phyloP scores from a whole-genome alignment of 108 stramenopile genomes.

The Aurantiochytrium sp. region DNA sequence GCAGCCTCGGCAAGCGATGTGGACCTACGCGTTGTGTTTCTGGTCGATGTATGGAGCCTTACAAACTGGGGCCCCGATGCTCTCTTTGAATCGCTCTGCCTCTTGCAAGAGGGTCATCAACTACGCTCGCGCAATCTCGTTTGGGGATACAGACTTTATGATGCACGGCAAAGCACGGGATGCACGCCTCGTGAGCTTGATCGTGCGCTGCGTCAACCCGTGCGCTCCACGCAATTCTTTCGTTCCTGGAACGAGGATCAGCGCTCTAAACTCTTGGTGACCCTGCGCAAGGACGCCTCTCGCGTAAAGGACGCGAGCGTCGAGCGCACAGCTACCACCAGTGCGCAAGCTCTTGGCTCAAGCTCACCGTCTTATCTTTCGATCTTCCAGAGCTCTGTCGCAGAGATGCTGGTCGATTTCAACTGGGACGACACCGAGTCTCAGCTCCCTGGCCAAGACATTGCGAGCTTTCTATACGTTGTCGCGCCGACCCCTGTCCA shows the following conservation, averaged over 20 bases:
- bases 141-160: background rate
- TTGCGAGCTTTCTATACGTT: background rate
- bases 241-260: background rate
- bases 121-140: background rate
- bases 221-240: background rate
- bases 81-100: background rate
- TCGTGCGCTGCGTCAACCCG: background rate
- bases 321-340: background rate
- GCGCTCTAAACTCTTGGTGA: background rate
- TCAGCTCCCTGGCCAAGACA: background rate
- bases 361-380: background rate
- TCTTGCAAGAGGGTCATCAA: background rate
- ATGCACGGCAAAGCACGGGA: background rate
- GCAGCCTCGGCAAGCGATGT: background rate
- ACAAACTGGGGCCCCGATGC: background rate
- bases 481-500: background rate
- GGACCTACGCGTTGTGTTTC: background rate
- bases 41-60: background rate
- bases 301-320: background rate
- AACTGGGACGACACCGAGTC: background rate
- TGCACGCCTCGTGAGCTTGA: background rate
- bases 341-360: background rate
- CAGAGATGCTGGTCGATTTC: background rate
- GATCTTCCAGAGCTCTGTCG: background rate
- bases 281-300: background rate